A percentile compares a stretch with the other conserved stretches of the same genome.
Evolutionary conservation across 2,329 filamentous ascomycete species (phyloP).

Genomic region (Dothistroma septosporum): DNA sequence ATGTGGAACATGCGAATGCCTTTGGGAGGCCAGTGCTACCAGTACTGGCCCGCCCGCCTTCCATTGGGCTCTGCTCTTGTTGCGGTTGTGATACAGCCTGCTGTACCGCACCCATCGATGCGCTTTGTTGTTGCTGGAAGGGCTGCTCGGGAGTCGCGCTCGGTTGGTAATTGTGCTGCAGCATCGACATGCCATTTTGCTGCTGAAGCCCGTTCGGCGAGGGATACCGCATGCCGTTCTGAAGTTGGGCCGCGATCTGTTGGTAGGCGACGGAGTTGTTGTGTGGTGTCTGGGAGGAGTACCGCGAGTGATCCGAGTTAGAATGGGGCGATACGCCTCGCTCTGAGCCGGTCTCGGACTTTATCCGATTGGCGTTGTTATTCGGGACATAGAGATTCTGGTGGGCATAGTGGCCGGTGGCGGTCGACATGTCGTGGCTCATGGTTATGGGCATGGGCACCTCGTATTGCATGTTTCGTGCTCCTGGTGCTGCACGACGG

Average conservation of each 20-base stretch:
- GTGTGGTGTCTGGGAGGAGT: conserved; percentile 55
- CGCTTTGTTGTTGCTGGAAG: conserved; percentile 39
- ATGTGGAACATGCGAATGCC: conserved; percentile 84
- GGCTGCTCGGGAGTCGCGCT: conserved; percentile 44
- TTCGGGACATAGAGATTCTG: conserved; percentile 48
- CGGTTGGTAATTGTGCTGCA: conserved; percentile 53
- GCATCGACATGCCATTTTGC: conserved; percentile 48
- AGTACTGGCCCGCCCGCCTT: conserved; percentile 35
- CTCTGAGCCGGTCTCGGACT: conserved; percentile 57
- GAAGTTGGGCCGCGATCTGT: conserved; percentile 48
- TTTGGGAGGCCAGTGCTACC: conserved; percentile 57
- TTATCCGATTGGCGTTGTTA: conserved; percentile 47
- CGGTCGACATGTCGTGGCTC: conserved; percentile 29
- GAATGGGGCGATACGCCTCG: conserved; percentile 54
- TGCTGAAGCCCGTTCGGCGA: conserved; percentile 49
- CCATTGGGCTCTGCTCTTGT: conserved; percentile 36
- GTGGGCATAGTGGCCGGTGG: conserved; percentile 32
- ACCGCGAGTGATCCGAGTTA: conserved; percentile 51
- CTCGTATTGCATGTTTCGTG: conserved; percentile 39
- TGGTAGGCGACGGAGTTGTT: conserved; percentile 45
- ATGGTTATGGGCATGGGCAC: conserved; percentile 32
- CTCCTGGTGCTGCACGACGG: conserved; percentile 31
- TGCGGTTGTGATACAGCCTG: conserved; percentile 27
- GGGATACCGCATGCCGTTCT: conserved; percentile 52
- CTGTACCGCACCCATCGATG: conserved; percentile 33